phyloP scores from a whole-genome alignment of 257 asterid genomes.

The Plantago ovata region DNA sequence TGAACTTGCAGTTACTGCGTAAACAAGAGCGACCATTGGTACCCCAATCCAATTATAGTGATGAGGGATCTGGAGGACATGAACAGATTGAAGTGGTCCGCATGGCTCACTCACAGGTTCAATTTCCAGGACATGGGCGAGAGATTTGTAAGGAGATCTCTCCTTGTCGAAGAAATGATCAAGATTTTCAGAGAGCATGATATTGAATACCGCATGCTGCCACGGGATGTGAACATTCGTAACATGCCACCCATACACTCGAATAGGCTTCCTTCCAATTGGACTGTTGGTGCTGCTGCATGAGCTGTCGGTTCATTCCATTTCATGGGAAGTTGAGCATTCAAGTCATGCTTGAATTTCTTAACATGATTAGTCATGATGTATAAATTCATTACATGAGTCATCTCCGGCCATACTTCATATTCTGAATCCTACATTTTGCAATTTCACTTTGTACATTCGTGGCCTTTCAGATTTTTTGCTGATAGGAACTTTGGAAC shows the following conservation, averaged over 20 bases:
- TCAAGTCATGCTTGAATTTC: no score
- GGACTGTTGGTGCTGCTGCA: background rate
- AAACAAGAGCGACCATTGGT: constrained; percentile 2
- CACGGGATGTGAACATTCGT: background rate
- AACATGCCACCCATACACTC: background rate
- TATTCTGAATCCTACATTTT: no score
- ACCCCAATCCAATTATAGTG: background rate
- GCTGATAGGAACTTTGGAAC: no score
- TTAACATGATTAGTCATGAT: no score
- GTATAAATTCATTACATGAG: no score
- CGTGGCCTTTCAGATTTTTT: no score
- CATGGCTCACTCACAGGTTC: background rate
- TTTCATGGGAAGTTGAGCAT: background rate
- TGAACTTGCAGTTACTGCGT: background rate
- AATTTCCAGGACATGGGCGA: constrained; percentile 5
- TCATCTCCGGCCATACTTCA: no score
- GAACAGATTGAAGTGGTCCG: constrained; percentile 1
- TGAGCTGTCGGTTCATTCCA: background rate
- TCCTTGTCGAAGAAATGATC: constrained; percentile 1
- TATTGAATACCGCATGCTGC: constrained; percentile 3
- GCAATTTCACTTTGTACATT: no score
- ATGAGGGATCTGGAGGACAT: constrained; percentile 3
- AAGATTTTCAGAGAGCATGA: background rate
- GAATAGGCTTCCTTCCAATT: constrained; percentile 1
- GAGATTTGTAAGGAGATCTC: background rate